Percentiles rank a stretch among this genome's conserved stretches.
Evolutionary conservation across 768 basidiomycete genomes (phyloP).

Genomic region (Tubosaeta sp.): DNA sequence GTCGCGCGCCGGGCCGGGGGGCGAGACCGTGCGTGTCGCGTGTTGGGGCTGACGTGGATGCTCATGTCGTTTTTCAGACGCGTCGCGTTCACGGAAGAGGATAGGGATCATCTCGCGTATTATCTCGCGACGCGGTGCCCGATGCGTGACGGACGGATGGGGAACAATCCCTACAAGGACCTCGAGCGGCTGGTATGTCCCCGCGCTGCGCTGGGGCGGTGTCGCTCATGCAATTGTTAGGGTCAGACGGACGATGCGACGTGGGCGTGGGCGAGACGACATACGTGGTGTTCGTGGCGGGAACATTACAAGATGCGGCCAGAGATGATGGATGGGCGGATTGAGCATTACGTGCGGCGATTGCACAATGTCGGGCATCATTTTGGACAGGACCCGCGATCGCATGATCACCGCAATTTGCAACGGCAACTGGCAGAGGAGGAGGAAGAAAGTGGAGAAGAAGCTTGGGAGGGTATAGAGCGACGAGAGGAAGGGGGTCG

Average conservation of each 20-base stretch:
- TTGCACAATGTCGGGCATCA: slow-evolving; percentile 16
- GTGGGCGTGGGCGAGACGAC: slow-evolving; percentile 36
- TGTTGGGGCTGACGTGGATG: no score
- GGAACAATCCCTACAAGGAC: slow-evolving; percentile 42
- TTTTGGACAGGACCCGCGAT: slow-evolving; percentile 23
- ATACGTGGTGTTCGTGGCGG: slow-evolving; percentile 61
- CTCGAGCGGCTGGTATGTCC: slow-evolving; percentile 47
- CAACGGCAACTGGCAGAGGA: background rate
- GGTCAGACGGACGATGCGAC: slow-evolving; percentile 35
- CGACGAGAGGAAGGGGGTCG: background rate
- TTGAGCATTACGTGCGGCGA: slow-evolving; percentile 29
- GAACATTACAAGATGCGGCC: slow-evolving; percentile 51
- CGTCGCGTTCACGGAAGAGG: slow-evolving; percentile 35
- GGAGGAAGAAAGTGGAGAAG: slow-evolving; percentile 10
- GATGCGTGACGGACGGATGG: slow-evolving; percentile 39
- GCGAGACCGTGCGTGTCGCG: slow-evolving; percentile 7
- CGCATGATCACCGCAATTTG: slow-evolving; percentile 1
- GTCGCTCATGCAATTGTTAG: slow-evolving; percentile 4
- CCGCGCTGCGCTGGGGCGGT: background rate
- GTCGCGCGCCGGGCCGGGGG: slow-evolving; percentile 1
- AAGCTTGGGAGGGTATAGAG: slow-evolving; percentile 1
- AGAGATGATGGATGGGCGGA: slow-evolving; percentile 37
- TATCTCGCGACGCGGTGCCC: slow-evolving; percentile 50
- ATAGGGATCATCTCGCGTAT: slow-evolving; percentile 40
- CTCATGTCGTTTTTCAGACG: slow-evolving; percentile 15